phyloP scores from a whole-genome alignment of 345 rosid genomes.

The Linum tenue region DNA sequence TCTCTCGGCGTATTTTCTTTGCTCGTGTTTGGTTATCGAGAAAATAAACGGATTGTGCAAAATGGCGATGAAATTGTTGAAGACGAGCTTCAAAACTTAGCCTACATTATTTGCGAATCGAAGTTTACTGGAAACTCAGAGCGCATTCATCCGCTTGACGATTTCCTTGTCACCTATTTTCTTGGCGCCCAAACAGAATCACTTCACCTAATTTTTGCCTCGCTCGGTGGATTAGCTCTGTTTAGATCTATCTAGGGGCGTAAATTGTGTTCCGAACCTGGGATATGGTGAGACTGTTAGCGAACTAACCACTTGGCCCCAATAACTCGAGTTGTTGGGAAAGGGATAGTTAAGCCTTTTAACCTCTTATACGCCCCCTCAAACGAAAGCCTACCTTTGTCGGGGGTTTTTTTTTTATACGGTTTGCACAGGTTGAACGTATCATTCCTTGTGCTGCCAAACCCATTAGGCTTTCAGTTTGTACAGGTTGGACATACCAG shows the following conservation, averaged over 20 bases:
- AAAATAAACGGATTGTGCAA: background rate
- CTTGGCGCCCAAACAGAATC: background rate
- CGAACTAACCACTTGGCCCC: too few relatives aligned
- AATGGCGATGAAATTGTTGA: background rate
- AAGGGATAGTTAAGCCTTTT: too few relatives aligned
- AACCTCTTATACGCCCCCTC: too few relatives aligned
- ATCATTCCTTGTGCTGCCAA: too few relatives aligned
- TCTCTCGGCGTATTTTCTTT: background rate
- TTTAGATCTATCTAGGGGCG: background rate
- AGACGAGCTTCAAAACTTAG: background rate
- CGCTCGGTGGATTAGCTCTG: background rate
- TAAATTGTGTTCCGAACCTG: background rate
- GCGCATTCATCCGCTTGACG: background rate
- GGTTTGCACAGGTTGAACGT: too few relatives aligned
- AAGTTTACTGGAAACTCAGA: background rate
- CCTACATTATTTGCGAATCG: background rate
- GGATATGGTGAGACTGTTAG: background rate
- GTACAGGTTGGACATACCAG: too few relatives aligned
- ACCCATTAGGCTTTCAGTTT: too few relatives aligned
- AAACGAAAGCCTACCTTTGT: too few relatives aligned
- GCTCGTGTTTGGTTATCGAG: background rate
- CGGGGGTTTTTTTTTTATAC: too few relatives aligned
- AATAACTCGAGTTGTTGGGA: too few relatives aligned
- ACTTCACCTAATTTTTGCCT: background rate
- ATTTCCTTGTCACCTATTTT: too few relatives aligned